A percentile compares a stretch with the other conserved stretches of the same genome.
phyloP scores from a whole-genome alignment of 331 rosid species.

The Ulmus americana region DNA sequence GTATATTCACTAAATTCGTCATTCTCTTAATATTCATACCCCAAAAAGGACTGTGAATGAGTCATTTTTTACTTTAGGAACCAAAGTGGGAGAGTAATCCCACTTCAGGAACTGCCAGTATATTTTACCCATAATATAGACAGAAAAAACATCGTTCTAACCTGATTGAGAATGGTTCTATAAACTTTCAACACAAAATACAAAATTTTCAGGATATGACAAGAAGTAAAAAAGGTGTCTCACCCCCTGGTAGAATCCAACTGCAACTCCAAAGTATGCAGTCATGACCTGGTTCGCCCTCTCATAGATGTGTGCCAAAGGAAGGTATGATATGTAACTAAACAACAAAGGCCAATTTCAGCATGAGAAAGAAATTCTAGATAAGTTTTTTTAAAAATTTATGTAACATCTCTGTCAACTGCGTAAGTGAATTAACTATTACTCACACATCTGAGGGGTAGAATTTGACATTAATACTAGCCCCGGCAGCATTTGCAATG shows the following conservation, averaged over 20 bases:
- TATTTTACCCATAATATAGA: too few species aligned
- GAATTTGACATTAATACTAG: constrained; percentile 41
- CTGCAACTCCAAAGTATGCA: constrained; percentile 68
- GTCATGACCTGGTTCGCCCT: constrained; percentile 69
- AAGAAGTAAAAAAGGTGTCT: constrained; percentile 14
- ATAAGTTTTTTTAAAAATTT: constrained; percentile 8
- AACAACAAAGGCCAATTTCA: constrained; percentile 27
- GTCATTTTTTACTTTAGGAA: too few species aligned
- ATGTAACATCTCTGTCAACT: not conserved
- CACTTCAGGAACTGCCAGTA: too few species aligned
- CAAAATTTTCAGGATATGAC: not conserved
- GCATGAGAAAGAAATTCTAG: constrained; percentile 13
- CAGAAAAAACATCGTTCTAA: not conserved
- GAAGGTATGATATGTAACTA: constrained; percentile 95
- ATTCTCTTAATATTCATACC: too few species aligned
- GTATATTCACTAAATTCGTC: too few species aligned
- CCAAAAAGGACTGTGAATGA: too few species aligned
- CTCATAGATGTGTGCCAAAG: constrained; percentile 95
- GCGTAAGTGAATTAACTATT: constrained; percentile 8
- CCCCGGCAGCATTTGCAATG: constrained; percentile 84
- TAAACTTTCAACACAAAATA: not conserved
- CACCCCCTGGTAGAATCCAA: constrained; percentile 99
- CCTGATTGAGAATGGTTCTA: not conserved
- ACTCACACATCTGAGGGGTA: constrained; percentile 83
- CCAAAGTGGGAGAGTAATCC: too few species aligned